Percentiles rank a stretch among this genome's conserved stretches.
phyloP scores from a whole-genome alignment of 148 eudicot species.

The Vaccinium myrtillus region DNA sequence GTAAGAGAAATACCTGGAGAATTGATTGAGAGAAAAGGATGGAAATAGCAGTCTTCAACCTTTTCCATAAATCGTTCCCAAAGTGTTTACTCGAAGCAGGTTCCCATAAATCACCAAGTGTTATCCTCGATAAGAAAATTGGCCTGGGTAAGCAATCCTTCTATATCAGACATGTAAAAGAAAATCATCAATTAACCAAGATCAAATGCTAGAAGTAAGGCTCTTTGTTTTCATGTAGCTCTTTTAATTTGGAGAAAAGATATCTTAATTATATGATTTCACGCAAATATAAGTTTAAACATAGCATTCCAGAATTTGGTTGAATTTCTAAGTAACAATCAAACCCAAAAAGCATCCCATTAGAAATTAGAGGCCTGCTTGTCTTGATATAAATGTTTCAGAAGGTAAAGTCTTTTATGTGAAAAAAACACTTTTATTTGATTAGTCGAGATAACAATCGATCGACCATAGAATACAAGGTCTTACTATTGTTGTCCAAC shows the following conservation, averaged over 20 bases:
- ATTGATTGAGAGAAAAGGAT: slow-evolving; percentile 70
- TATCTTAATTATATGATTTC: background rate
- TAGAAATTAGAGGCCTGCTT: background rate
- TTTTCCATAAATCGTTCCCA: slow-evolving; percentile 70
- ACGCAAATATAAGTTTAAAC: background rate
- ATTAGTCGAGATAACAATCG: background rate
- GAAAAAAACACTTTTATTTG: background rate
- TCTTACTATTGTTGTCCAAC: background rate
- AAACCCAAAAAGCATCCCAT: background rate
- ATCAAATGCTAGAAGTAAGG: background rate
- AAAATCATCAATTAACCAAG: background rate
- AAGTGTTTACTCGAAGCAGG: slow-evolving; percentile 78
- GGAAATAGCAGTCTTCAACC: slow-evolving; percentile 67
- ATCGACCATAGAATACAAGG: background rate
- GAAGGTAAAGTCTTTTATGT: background rate
- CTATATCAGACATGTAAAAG: slow-evolving; percentile 7
- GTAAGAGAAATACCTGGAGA: slow-evolving; percentile 62
- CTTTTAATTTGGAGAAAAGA: background rate
- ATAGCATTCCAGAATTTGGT: background rate
- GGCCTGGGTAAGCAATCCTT: slow-evolving; percentile 53
- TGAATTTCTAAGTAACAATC: background rate
- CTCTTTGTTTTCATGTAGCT: background rate
- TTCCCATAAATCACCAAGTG: slow-evolving; percentile 88
- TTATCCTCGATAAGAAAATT: slow-evolving; percentile 68
- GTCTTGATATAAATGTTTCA: background rate